Percentiles rank a stretch among this genome's conserved stretches.
phyloP scores from a whole-genome alignment of 1,139 yeast species.

The Suhomyces bokatorum region DNA sequence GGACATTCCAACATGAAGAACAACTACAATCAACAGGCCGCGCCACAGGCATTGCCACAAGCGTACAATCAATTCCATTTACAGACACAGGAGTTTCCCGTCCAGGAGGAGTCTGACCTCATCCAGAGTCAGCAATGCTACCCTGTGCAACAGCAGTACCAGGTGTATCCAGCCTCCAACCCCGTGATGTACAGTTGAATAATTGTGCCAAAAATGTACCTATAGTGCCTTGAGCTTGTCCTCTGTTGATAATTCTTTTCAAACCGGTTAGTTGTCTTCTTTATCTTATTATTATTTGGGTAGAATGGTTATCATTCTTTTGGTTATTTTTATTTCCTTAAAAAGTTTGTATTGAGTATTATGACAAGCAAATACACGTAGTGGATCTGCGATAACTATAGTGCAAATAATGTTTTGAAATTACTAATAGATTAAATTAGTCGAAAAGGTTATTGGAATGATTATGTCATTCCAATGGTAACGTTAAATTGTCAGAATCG shows the following conservation, averaged over 20 bases:
- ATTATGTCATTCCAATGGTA: too few relatives aligned
- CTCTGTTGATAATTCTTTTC: neutral
- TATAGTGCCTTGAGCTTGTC: neutral
- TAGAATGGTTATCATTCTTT: conserved; percentile 6
- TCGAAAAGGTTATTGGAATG: too few relatives aligned
- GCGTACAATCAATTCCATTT: conserved; percentile 2
- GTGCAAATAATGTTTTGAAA: too few relatives aligned
- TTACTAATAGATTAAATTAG: too few relatives aligned
- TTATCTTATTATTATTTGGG: conserved; percentile 9
- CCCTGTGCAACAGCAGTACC: conserved; percentile 10
- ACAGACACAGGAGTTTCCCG: conserved; percentile 2
- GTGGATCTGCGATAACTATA: too few relatives aligned
- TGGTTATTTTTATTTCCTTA: conserved; percentile 6
- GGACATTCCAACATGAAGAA: neutral
- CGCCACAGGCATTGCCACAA: conserved; percentile 11
- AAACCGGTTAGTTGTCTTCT: neutral
- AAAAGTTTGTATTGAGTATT: conserved; percentile 6
- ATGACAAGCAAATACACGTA: conserved; percentile 1
- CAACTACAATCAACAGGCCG: conserved; percentile 13
- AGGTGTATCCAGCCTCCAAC: conserved; percentile 5
- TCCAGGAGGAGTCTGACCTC: conserved; percentile 6
- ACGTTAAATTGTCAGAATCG: too few relatives aligned
- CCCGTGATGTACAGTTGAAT: conserved; percentile 12
- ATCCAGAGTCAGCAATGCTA: conserved; percentile 9
- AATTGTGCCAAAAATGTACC: neutral